Percentiles rank a stretch among this genome's conserved stretches.
Evolutionary conservation across 164 flowering plant species (phyloP).

Genomic region (Santalum album): DNA sequence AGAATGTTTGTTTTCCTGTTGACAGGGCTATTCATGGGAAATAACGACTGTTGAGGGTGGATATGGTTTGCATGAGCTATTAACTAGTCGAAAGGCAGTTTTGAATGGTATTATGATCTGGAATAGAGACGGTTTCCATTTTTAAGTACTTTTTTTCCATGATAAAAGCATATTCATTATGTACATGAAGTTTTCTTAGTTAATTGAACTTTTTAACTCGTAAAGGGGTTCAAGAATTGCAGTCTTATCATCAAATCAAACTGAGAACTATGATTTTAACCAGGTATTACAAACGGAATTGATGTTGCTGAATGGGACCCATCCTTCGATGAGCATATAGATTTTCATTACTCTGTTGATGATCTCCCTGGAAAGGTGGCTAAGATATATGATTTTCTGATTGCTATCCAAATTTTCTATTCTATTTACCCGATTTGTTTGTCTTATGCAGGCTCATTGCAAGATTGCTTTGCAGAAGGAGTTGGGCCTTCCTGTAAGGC

Average conservation of each 20-base stretch:
- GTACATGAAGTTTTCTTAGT: no score
- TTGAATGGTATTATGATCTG: constrained; percentile 43
- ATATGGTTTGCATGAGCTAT: constrained; percentile 72
- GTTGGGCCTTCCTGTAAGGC: constrained; percentile 63
- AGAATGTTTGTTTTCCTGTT: constrained; percentile 7
- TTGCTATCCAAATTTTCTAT: not conserved
- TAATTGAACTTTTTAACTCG: no score
- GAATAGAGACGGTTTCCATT: no score
- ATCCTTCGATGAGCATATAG: constrained; percentile 54
- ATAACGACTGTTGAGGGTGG: constrained; percentile 92
- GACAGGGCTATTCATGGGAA: constrained; percentile 94
- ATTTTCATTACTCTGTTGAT: constrained; percentile 51
- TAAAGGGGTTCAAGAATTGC: no score
- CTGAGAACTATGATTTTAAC: not conserved
- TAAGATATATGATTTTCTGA: not conserved
- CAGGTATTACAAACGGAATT: constrained; percentile 92
- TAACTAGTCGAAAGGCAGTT: constrained; percentile 58
- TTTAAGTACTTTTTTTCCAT: no score
- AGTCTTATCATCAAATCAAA: no score
- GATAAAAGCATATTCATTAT: no score
- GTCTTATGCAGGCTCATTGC: constrained; percentile 54
- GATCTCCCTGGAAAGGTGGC: constrained; percentile 92
- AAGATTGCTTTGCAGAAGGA: constrained; percentile 82
- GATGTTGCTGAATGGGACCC: constrained; percentile 83
- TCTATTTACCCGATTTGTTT: not conserved